Base-by-base conservation (phyloP, 108 stramenopile species). In the Fragilaria crotonensis region DNA sequence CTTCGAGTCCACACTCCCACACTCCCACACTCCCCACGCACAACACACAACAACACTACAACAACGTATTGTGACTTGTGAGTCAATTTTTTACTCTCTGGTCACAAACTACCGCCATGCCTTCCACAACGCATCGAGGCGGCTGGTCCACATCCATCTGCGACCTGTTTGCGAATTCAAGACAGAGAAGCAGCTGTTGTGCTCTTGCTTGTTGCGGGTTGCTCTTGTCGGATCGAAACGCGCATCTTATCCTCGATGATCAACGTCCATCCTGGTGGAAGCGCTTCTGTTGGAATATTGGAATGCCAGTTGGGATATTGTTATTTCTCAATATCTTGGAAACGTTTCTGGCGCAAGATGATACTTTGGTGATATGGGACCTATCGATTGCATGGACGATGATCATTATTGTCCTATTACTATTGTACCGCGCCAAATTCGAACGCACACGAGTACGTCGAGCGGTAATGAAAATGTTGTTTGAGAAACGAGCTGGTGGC, bases 151-250 rank as follows among this genome's bases (percentile, higher is more conserved):
- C 60, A 19, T 54, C 53, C 2, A 26, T 62, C n/a, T 62, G 52
- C 52, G 60, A 52, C 20, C 27, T 62, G 2, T 62, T 62, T 45
- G 1, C 3, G 3, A 20, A 50, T 52, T 50, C 48, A 50, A n/a
- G 26, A 22, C 31, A 21, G 17, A 22, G 52, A 32, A 28, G 44
- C 1, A 31, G 25, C 30, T 59, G 68, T 1, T 80, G 78, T 52
- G 60, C 78, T 0, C 29, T 80, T 9, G 30, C 71, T 0, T 75
- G 75, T 52, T 75, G 72, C 25, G 78, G 78, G 9, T 33, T 76
- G 4, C 47, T 72, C 11, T 72, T 66, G 51, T 54, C 46, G 2
- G 78, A 80, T 45, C 54, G 66, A 27, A 76, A 74, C 3, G 61
- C 62, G 2, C 75, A 74, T 49, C 48, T 80, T 3, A 47, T 66